phyloP scores from a whole-genome alignment of 805 yeast genomes.

The Priceomyces carsonii region DNA sequence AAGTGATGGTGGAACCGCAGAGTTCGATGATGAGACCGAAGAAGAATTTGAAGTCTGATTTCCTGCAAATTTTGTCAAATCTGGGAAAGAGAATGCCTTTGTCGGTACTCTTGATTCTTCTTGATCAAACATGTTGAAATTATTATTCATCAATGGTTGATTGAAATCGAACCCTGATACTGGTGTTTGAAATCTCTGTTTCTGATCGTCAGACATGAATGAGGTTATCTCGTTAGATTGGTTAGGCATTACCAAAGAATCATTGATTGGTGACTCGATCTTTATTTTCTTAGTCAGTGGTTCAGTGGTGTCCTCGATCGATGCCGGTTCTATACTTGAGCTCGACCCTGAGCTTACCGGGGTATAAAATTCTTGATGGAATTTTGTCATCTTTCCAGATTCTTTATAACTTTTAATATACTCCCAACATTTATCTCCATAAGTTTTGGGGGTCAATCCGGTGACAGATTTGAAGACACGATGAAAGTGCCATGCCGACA shows the following conservation, averaged over 20 bases:
- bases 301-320: constrained; percentile 8
- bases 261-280: constrained; percentile 8
- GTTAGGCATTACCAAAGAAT: background rate
- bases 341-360: constrained; percentile 10
- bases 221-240: background rate
- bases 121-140: constrained; percentile 12
- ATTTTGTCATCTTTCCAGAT: constrained; percentile 11
- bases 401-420: constrained; percentile 42
- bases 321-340: constrained; percentile 2
- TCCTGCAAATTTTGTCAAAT: constrained; percentile 8
- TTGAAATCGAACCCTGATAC: constrained; percentile 12
- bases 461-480: constrained; percentile 85
- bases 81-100: constrained; percentile 13
- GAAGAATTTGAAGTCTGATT: background rate
- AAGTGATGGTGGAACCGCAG: constrained; percentile 8
- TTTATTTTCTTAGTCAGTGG: constrained; percentile 14
- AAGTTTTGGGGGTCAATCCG: constrained; percentile 84
- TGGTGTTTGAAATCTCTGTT: too few relatives aligned
- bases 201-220: too few relatives aligned
- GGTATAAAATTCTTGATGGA: constrained; percentile 10
- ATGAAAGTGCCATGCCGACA: constrained; percentile 93
- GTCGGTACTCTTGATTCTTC: constrained; percentile 2
- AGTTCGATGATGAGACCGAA: too few relatives aligned
- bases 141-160: constrained; percentile 9
- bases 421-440: constrained; percentile 81